Conservation (phyloP, 805 yeast species). For the Candida multigemmis region DNA sequence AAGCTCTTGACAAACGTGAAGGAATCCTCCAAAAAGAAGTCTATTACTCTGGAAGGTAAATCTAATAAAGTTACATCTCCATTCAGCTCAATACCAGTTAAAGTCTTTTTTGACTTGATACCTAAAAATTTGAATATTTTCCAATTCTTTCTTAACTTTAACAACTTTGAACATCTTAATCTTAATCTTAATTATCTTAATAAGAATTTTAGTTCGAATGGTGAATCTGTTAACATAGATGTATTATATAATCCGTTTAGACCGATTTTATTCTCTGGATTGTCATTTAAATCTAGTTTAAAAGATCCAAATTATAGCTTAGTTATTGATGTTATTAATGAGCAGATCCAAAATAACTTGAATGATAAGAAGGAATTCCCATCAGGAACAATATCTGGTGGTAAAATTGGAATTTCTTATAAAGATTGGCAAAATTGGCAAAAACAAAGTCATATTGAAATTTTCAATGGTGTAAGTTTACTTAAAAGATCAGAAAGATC, state of each 20-base stretch:
- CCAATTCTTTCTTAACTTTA: slow-evolving; percentile 23
- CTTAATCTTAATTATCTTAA: slow-evolving; percentile 31
- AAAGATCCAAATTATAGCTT: slow-evolving; percentile 37
- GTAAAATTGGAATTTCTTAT: slow-evolving; percentile 45
- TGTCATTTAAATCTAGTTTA: too few species aligned
- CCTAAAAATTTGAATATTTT: slow-evolving; percentile 28
- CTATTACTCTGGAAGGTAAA: too few species aligned
- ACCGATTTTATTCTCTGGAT: too few species aligned
- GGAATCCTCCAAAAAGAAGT: too few species aligned
- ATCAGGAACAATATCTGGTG: too few species aligned
- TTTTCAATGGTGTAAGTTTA: slow-evolving; percentile 48
- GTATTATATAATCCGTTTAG: slow-evolving; percentile 44
- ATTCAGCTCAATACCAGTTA: too few species aligned
- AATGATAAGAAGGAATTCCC: too few species aligned
- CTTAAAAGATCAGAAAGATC: slow-evolving; percentile 41
- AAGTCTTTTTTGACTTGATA: slow-evolving; percentile 31
- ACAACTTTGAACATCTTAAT: slow-evolving; percentile 28
- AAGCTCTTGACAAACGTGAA: too few species aligned
- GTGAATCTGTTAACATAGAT: slow-evolving; percentile 42
- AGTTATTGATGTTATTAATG: slow-evolving; percentile 19
- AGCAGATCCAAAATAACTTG: slow-evolving; percentile 35
- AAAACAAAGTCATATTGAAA: slow-evolving; percentile 15
- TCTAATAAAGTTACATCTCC: too few species aligned
- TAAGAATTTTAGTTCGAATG: slow-evolving; percentile 39
- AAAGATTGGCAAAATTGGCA: too few species aligned